Conservation (phyloP, 768 basidiomycete genomes). For the Coprinopsis cinerea region DNA sequence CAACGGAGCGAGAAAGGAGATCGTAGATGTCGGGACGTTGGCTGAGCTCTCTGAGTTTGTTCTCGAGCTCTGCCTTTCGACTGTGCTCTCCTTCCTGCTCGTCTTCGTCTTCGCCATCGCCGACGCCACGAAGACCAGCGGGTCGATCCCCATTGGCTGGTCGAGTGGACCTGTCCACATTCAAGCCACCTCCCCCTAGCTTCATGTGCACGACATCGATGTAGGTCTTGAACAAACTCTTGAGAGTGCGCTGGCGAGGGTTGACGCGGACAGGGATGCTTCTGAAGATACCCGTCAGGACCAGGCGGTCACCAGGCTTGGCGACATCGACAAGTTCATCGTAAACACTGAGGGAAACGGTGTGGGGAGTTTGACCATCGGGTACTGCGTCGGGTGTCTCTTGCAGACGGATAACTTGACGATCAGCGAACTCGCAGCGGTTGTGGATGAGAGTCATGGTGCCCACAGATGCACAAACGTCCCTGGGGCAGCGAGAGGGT, state of each 20-base stretch:
- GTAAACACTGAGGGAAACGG: conserved; percentile 94
- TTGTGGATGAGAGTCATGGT: conserved; percentile 97
- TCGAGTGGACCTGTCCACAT: conserved; percentile 75
- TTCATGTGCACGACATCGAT: conserved; percentile 92
- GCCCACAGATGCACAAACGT: conserved; percentile 82
- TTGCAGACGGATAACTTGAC: conserved; percentile 92
- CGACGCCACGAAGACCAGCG: conserved; percentile 65
- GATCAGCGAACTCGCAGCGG: conserved; percentile 91
- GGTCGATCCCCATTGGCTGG: conserved; percentile 61
- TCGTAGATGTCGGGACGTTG: conserved; percentile 80
- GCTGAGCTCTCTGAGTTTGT: conserved; percentile 68
- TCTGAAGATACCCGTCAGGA: conserved; percentile 91
- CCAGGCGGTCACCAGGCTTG: conserved; percentile 91
- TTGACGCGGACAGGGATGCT: conserved; percentile 95
- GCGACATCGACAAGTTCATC: conserved; percentile 96
- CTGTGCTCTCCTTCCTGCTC: conserved; percentile 25
- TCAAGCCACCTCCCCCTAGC: conserved; percentile 68
- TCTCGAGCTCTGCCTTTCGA: conserved; percentile 70
- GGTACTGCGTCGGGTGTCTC: conserved; percentile 98
- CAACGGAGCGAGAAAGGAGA: conserved; percentile 74
- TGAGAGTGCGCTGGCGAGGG: conserved; percentile 84
- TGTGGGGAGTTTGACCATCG: conserved; percentile 97
- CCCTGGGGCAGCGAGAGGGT: conserved; percentile 86
- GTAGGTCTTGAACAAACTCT: conserved; percentile 96
- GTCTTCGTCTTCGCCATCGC: conserved; percentile 51